Percentiles rank a stretch among this genome's conserved stretches.
These are phyloP conservation scores for Pachysolen tannophilus DNA, from an alignment of 805 yeast species.

Conservation along the genomic window DNA sequence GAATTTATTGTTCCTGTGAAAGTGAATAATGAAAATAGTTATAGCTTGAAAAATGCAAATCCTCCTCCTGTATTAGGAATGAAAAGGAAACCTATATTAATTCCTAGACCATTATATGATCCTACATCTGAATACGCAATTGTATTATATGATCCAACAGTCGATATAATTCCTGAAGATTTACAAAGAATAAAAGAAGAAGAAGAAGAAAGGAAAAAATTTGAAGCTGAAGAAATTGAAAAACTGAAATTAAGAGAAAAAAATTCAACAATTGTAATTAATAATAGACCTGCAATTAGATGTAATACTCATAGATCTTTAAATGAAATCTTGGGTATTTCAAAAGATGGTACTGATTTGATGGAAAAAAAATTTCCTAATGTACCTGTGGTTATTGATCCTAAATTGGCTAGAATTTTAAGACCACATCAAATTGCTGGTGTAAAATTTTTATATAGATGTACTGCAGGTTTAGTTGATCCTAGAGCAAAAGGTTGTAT, in stretches of 20 bases:
- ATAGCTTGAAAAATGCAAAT: slow-evolving; percentile 18
- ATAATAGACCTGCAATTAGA: slow-evolving; percentile 22
- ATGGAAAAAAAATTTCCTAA: slow-evolving; percentile 52
- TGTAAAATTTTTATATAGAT: slow-evolving; percentile 80
- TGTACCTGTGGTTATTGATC: slow-evolving; percentile 96
- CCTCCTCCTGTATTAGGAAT: slow-evolving; percentile 87
- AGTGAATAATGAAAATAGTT: slow-evolving; percentile 27
- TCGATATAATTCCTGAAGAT: slow-evolving; percentile 44
- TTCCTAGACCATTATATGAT: slow-evolving; percentile 93
- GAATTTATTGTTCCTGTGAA: slow-evolving; percentile 60
- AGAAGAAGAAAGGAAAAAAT: slow-evolving; percentile 20
- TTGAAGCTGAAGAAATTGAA: slow-evolving; percentile 16
- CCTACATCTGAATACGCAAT: slow-evolving; percentile 91
- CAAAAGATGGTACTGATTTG: slow-evolving; percentile 37
- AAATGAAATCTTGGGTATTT: slow-evolving; percentile 74
- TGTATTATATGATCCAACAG: slow-evolving; percentile 90
- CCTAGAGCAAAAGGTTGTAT: slow-evolving; percentile 89
- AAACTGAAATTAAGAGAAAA: slow-evolving; percentile 8
- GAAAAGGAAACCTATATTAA: slow-evolving; percentile 53
- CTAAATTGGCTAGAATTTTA: slow-evolving; percentile 69
- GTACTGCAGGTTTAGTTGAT: slow-evolving; percentile 82
- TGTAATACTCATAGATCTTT: slow-evolving; percentile 54
- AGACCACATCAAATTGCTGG: slow-evolving; percentile 98
- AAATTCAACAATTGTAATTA: slow-evolving; percentile 6
- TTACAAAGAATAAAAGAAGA: slow-evolving; percentile 14